These are phyloP conservation scores for Lenwebbia sp. DNA, from an alignment of 345 rosid species.

Conservation along the genomic window DNA sequence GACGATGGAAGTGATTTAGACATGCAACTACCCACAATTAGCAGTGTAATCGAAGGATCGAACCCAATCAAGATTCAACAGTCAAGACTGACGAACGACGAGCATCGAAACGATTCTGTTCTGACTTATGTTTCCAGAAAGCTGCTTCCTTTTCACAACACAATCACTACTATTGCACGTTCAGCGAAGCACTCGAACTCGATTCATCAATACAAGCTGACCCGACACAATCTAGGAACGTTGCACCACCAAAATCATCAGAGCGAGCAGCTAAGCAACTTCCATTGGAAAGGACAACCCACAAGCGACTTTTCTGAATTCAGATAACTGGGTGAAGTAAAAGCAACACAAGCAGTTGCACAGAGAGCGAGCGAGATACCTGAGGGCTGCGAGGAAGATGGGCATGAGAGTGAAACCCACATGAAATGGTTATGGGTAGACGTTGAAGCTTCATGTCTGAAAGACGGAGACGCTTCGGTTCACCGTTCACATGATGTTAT, in stretches of 20 bases:
- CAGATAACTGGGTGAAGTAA: not conserved
- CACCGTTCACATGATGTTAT: not conserved
- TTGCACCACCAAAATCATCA: not conserved
- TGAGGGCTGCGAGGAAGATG: not conserved
- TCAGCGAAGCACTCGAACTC: not conserved
- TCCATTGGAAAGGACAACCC: not conserved
- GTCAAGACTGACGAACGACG: not conserved
- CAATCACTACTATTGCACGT: not conserved
- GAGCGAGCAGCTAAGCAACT: not conserved
- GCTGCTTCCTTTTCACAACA: not conserved
- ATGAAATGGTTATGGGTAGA: not conserved
- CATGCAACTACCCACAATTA: not conserved
- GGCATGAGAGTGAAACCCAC: not conserved
- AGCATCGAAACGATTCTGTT: not conserved
- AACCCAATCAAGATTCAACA: not conserved
- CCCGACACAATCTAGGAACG: not conserved
- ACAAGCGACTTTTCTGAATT: not conserved
- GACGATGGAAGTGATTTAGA: not conserved
- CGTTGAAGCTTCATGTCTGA: not conserved
- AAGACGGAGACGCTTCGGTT: not conserved
- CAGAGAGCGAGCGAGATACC: not conserved
- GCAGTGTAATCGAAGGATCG: not conserved
- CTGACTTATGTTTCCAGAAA: not conserved
- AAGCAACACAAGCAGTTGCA: not conserved
- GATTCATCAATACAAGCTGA: not conserved